Conservation (phyloP, 1,139 yeast genomes). For the Yamadazyma diddensiae region DNA sequence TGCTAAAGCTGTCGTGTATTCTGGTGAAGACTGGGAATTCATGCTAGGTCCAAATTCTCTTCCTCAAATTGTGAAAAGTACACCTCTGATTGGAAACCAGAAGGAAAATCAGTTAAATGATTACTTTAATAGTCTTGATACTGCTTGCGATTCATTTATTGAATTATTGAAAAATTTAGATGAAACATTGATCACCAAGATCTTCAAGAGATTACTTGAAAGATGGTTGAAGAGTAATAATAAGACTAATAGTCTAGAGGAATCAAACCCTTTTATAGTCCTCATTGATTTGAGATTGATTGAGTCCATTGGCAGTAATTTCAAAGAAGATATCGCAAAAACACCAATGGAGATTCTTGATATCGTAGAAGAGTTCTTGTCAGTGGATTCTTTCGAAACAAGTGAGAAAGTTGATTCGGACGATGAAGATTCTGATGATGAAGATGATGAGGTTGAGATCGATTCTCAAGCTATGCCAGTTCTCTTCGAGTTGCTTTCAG, state of each 20-base stretch:
- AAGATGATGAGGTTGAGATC: constrained; percentile 45
- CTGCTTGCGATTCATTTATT: constrained; percentile 44
- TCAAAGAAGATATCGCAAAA: constrained; percentile 58
- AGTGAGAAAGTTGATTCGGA: neutral
- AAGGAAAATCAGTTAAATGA: constrained; percentile 23
- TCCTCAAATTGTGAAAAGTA: constrained; percentile 39
- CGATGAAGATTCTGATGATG: constrained; percentile 34
- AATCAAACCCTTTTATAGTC: constrained; percentile 51
- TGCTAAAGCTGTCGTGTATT: constrained; percentile 41
- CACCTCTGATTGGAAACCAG: constrained; percentile 8
- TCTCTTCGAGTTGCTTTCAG: constrained; percentile 52
- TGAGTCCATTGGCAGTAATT: constrained; percentile 59
- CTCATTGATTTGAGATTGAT: constrained; percentile 63
- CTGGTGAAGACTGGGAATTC: constrained; percentile 51
- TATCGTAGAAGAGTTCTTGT: constrained; percentile 47
- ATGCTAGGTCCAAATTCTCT: constrained; percentile 53
- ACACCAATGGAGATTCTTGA: constrained; percentile 60
- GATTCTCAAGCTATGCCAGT: constrained; percentile 26
- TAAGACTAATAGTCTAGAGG: constrained; percentile 17
- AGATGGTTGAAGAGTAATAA: constrained; percentile 49
- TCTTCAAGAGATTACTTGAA: constrained; percentile 53
- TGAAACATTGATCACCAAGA: constrained; percentile 37
- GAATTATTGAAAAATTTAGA: constrained; percentile 50
- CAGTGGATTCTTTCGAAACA: neutral
- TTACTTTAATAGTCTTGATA: constrained; percentile 51